Conservation (phyloP, 352 stramenopile species). For the Phytophthora capsici region DNA sequence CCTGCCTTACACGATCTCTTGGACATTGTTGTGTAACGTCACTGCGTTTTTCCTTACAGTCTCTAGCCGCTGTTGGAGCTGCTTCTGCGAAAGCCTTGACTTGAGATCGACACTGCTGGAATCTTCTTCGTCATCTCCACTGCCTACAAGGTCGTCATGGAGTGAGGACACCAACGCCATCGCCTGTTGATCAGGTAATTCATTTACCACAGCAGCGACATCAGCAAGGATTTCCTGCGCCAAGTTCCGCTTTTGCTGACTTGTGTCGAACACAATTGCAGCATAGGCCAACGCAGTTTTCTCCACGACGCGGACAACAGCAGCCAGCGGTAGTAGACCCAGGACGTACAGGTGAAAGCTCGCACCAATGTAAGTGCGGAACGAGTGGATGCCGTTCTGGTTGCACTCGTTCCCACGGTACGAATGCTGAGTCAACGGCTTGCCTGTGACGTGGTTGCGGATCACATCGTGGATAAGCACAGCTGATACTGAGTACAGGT, state of each 20-base stretch:
- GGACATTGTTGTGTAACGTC: constrained; percentile 17
- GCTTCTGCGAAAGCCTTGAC: constrained; percentile 23
- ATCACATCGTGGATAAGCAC: constrained; percentile 88
- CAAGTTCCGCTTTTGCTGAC: constrained; percentile 55
- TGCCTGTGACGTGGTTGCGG: constrained; percentile 58
- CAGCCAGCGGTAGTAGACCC: constrained; percentile 54
- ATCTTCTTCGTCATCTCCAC: constrained; percentile 28
- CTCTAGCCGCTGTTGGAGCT: constrained; percentile 40
- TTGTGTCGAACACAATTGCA: constrained; percentile 71
- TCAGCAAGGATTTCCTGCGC: constrained; percentile 70
- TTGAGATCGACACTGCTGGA: constrained; percentile 12
- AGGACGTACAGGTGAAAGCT: constrained; percentile 61
- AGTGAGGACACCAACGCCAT: constrained; percentile 58
- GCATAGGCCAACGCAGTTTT: constrained; percentile 63
- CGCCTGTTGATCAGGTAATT: constrained; percentile 60
- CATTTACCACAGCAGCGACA: constrained; percentile 58
- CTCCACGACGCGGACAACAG: constrained; percentile 67
- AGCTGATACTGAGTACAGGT: constrained; percentile 57
- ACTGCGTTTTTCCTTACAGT: constrained; percentile 34
- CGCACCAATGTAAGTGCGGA: constrained; percentile 83
- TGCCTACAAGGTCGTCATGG: constrained; percentile 53
- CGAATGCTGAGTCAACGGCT: constrained; percentile 36
- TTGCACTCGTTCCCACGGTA: constrained; percentile 76
- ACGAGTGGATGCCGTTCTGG: constrained; percentile 68
- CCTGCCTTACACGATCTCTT: constrained; percentile 35